Conservation (phyloP, 2,329 filamentous ascomycete genomes). For the Myriosclerotinia curreyana region DNA sequence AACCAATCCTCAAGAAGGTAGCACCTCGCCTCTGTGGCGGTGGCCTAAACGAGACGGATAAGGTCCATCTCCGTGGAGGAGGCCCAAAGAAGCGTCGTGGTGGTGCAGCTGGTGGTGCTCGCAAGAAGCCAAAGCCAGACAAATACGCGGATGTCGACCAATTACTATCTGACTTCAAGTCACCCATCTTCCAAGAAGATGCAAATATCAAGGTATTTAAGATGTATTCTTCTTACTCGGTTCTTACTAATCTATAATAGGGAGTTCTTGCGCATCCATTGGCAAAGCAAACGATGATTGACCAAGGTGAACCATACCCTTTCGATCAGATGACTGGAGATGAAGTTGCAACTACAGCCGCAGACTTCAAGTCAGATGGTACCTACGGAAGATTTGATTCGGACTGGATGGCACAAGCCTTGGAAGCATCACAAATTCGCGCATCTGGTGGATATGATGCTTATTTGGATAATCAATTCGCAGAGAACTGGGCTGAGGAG, state of each 20-base stretch:
- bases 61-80: conserved; percentile 5
- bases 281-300: background rate
- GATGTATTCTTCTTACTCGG: too few species aligned
- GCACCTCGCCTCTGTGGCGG: background rate
- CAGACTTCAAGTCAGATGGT: conserved; percentile 55
- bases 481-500: conserved; percentile 28
- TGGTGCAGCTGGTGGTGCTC: background rate
- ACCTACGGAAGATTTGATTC: conserved; percentile 53
- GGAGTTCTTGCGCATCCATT: conserved; percentile 9
- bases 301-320: conserved; percentile 12
- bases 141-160: conserved; percentile 15
- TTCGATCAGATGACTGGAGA: conserved; percentile 17
- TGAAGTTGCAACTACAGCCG: conserved; percentile 50
- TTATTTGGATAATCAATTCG: conserved; percentile 53
- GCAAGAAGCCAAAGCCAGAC: conserved; percentile 20
- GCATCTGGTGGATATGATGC: conserved; percentile 54
- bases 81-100: conserved; percentile 18
- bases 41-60: background rate
- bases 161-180: conserved; percentile 18
- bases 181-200: conserved; percentile 21
- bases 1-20: background rate
- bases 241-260: background rate
- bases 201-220: conserved; percentile 22
- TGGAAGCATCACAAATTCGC: conserved; percentile 50
- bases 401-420: conserved; percentile 54